These are phyloP conservation scores for Pinus taeda DNA, from an alignment of 75 land plant species.

Conservation along the genomic window DNA sequence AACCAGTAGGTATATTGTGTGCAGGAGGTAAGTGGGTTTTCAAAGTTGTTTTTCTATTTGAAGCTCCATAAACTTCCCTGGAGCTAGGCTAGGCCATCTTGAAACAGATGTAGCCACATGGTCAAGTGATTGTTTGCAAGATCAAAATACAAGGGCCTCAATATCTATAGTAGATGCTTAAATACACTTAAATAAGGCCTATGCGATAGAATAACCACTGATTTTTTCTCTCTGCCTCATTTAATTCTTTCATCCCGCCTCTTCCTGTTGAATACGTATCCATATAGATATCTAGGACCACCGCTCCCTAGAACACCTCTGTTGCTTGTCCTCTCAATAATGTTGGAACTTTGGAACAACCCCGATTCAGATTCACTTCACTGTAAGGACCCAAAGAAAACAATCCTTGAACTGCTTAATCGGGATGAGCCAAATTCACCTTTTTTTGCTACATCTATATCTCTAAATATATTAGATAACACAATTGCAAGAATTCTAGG, in stretches of 20 bases:
- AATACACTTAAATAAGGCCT: constrained; percentile 79
- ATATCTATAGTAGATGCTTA: constrained; percentile 80
- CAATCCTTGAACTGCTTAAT: not conserved
- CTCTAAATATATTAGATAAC: constrained; percentile 16
- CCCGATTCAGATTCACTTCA: not conserved
- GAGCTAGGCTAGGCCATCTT: constrained; percentile 71
- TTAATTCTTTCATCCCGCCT: constrained; percentile 89
- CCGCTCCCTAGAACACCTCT: constrained; percentile 45
- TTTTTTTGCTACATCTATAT: not conserved
- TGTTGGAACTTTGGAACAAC: not conserved
- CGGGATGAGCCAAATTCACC: not conserved
- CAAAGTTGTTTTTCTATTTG: constrained; percentile 68
- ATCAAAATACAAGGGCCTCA: constrained; percentile 95
- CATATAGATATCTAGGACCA: constrained; percentile 63
- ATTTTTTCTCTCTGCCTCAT: constrained; percentile 97
- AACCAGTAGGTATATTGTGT: constrained; percentile 55
- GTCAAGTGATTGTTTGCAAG: constrained; percentile 66
- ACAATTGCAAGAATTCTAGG: constrained; percentile 20
- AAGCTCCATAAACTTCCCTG: constrained; percentile 81
- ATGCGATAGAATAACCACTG: constrained; percentile 86
- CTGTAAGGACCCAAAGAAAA: not conserved
- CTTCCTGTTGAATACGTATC: constrained; percentile 94
- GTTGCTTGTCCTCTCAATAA: constrained; percentile 5
- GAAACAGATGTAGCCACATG: constrained; percentile 80
- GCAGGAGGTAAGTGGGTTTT: constrained; percentile 82